phyloP scores from a whole-genome alignment of 257 asterid genomes.

The Coffea canephora region DNA sequence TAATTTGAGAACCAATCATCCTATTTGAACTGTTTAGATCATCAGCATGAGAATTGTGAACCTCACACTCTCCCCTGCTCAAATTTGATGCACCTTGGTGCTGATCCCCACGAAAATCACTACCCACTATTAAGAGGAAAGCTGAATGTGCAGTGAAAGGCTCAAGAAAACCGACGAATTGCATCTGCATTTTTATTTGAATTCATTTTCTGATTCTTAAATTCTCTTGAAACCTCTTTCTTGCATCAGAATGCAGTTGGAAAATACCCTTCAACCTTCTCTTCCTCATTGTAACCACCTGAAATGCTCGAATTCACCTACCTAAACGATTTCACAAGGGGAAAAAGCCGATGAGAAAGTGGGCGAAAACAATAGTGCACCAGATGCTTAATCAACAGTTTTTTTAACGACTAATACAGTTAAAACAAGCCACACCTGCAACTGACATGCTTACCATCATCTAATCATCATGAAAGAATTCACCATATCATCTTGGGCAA shows the following conservation, averaged over 20 bases:
- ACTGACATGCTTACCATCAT: too few species aligned
- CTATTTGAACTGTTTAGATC: conserved; percentile 27
- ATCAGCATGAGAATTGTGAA: conserved; percentile 23
- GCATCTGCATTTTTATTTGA: conserved; percentile 44
- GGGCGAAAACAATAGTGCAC: too few species aligned
- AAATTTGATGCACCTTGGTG: conserved; percentile 23
- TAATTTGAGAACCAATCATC: conserved; percentile 54
- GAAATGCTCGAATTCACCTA: too few species aligned
- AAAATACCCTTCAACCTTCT: conserved; percentile 30
- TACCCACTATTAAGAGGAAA: conserved; percentile 39
- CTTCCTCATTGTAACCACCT: conserved; percentile 19
- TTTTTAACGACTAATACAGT: too few species aligned
- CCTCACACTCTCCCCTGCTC: conserved; percentile 14
- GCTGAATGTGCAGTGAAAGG: conserved; percentile 72
- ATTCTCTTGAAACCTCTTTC: conserved; percentile 40
- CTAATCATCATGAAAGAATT: too few species aligned
- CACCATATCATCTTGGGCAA: too few species aligned
- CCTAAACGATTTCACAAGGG: too few species aligned
- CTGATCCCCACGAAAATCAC: conserved; percentile 23
- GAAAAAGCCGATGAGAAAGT: too few species aligned
- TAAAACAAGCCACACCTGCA: too few species aligned
- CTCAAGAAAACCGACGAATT: conserved; percentile 47
- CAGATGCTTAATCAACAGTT: too few species aligned
- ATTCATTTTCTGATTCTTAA: conserved; percentile 35
- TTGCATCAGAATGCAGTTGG: conserved; percentile 45